A percentile compares a stretch with the other conserved stretches of the same genome.
These are phyloP conservation scores for Mycena crocata DNA, from an alignment of 768 basidiomycete genomes.

Conservation along the genomic window DNA sequence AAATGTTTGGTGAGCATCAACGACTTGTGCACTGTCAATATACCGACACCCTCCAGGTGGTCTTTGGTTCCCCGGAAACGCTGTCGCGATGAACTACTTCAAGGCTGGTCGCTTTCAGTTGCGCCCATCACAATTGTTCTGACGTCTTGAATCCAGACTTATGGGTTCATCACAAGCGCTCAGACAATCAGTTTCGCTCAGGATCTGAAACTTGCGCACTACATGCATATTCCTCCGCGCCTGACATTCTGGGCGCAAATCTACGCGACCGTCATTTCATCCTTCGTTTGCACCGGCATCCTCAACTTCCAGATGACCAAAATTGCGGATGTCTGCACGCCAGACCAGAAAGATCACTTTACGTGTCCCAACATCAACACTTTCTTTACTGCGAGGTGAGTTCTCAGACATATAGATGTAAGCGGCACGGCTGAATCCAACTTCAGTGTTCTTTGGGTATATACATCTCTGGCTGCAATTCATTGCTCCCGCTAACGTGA, in stretches of 20 bases:
- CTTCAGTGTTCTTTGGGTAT: conserved; percentile 18
- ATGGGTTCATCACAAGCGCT: conserved; percentile 43
- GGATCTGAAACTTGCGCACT: conserved; percentile 48
- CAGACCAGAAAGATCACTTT: conserved; percentile 45
- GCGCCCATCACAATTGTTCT: neutral
- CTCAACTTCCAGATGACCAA: conserved; percentile 44
- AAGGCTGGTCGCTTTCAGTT: conserved; percentile 20
- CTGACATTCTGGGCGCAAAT: conserved; percentile 48
- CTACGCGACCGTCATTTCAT: too few species aligned
- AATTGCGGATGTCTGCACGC: conserved; percentile 46
- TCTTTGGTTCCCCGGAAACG: conserved; percentile 44
- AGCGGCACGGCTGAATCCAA: too few species aligned
- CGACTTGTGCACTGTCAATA: too few species aligned
- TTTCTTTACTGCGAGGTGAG: conserved; percentile 53
- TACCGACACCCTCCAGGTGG: neutral
- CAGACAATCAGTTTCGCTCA: conserved; percentile 40
- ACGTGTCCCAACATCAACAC: conserved; percentile 49
- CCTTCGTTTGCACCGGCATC: conserved; percentile 41
- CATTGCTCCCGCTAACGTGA: too few species aligned
- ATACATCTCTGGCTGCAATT: neutral
- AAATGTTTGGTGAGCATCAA: conserved; percentile 44
- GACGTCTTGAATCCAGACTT: conserved; percentile 35
- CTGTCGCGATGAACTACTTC: conserved; percentile 48
- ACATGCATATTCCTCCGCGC: conserved; percentile 44
- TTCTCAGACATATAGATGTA: too few species aligned